Percentiles rank a stretch among this genome's conserved stretches.
These are phyloP conservation scores for Trichophaea hybrida DNA, from an alignment of 2,329 filamentous ascomycete species.

Conservation along the genomic window DNA sequence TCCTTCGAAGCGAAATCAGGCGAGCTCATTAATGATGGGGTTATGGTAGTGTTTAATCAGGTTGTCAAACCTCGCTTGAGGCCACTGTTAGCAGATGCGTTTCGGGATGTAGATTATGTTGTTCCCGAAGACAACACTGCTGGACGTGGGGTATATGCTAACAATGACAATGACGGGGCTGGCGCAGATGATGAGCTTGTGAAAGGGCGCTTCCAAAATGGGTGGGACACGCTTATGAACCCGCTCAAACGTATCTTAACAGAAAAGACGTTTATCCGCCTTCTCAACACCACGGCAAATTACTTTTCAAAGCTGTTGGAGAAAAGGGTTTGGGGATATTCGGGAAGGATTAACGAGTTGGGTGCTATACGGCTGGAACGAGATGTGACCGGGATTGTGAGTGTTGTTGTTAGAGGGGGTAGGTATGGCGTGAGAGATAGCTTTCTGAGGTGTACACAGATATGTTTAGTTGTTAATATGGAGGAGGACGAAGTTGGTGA, in stretches of 20 bases:
- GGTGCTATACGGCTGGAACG: slow-evolving; percentile 73
- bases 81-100: slow-evolving; percentile 72
- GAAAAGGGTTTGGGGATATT: slow-evolving; percentile 70
- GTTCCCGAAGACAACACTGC: slow-evolving; percentile 45
- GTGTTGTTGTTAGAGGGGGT: slow-evolving; percentile 48
- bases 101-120: slow-evolving; percentile 81
- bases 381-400: slow-evolving; percentile 63
- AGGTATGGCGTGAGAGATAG: slow-evolving; percentile 64
- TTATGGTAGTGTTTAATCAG: slow-evolving; percentile 73
- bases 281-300: slow-evolving; percentile 58
- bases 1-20: slow-evolving; percentile 63
- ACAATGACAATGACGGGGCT: slow-evolving; percentile 35
- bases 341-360: slow-evolving; percentile 63
- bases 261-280: slow-evolving; percentile 54
- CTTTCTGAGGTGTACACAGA: slow-evolving; percentile 63
- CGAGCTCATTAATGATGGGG: slow-evolving; percentile 70
- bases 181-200: slow-evolving; percentile 48
- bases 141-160: slow-evolving; percentile 30
- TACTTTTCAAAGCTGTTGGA: slow-evolving; percentile 69
- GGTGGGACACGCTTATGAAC: slow-evolving; percentile 73
- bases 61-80: slow-evolving; percentile 75
- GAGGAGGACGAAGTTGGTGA: slow-evolving; percentile 93
- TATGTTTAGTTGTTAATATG: slow-evolving; percentile 81
- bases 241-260: slow-evolving; percentile 79
- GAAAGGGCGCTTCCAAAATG: slow-evolving; percentile 62